Base-by-base conservation (phyloP, 2,329 filamentous ascomycete species). In the Fusarium ramigenum region DNA sequence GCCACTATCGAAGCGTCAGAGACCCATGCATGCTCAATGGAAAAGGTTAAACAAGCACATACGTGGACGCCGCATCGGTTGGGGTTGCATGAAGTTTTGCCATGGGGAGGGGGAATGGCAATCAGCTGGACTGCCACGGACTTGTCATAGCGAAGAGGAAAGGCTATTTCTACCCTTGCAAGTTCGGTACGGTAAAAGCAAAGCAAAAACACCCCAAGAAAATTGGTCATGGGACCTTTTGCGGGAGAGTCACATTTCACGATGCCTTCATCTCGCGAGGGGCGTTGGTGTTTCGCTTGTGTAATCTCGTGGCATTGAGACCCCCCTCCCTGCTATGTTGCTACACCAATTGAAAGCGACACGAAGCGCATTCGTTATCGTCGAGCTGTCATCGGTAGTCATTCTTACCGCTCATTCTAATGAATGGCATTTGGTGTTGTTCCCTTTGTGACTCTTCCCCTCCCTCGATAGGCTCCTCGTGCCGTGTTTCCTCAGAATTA, bases 171-270 rank as follows among this genome's bases (percentile, higher is more conserved):
- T n/a, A 49, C 25, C 43, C 56, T 56, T 47, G 39, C 30, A 49
- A 53, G 12, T 34, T 9, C 34, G 2, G 34, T 4, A 21, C 18
- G 5, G 11, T 12, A 21, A 11, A 46, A 63, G 32, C 43, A 64
- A 58, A 43, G 15, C 7, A 34, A 59, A 69, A 69, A 69, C 66
- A 69, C 66, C 52, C 39, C n/a, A 19, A 43, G 36, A 34, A 40
- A 36, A 28, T 10, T 65, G 52, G 66, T 69, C 66, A 69, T 70
- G 66, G 25, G 66, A 59, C 66, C 66, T 49, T 59, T 69, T 70
- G 66, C 66, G 40, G 66, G 43, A 65, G 58, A 65, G 50, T 70
- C 50, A 65, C 65, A 70, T 44, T 69, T 69, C 66, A 69, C 66
- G 66, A 69, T 69, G 25, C 44, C 66, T 54, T 69, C 66, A 69